Conservation (phyloP, 129 eudicot species). For the Dittrichia graveolens region DNA sequence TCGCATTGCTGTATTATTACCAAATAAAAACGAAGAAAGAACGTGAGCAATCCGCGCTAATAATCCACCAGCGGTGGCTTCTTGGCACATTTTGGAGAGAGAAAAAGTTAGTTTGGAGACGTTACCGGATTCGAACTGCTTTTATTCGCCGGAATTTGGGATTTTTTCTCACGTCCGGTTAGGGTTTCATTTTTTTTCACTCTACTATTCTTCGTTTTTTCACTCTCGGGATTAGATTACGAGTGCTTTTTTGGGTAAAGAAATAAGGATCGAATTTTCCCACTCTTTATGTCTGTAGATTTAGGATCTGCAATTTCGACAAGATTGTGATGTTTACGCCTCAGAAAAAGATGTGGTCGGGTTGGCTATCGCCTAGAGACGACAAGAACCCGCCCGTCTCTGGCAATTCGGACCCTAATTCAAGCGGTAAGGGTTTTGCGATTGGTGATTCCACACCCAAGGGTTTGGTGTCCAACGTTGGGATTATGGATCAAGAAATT, state of each 20-base stretch:
- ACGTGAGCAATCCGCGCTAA: conserved; percentile 63
- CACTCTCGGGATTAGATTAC: conserved; percentile 23
- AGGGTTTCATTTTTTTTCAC: conserved; percentile 11
- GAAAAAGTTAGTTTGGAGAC: conserved; percentile 54
- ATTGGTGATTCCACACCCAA: conserved; percentile 44
- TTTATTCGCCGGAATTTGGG: conserved; percentile 71
- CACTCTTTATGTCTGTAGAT: conserved; percentile 44
- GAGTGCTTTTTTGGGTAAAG: conserved; percentile 8
- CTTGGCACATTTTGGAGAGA: conserved; percentile 36
- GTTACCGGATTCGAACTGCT: conserved; percentile 68
- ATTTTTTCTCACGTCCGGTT: conserved; percentile 60
- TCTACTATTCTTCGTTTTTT: conserved; percentile 2
- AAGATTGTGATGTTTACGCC: conserved; percentile 65
- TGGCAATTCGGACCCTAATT: conserved; percentile 35
- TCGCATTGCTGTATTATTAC: not conserved
- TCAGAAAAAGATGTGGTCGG: conserved; percentile 53
- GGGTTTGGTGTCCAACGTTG: conserved; percentile 36
- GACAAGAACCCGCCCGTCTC: conserved; percentile 47
- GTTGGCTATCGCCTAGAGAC: conserved; percentile 60
- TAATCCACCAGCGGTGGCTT: conserved; percentile 53
- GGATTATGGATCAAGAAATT: conserved; percentile 42
- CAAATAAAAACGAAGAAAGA: conserved; percentile 37
- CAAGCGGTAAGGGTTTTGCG: conserved; percentile 45
- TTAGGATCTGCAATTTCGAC: conserved; percentile 39
- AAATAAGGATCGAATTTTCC: conserved; percentile 17